A percentile compares a stretch with the other conserved stretches of the same genome.
Conservation (phyloP, 139 green algal species). For the Zygnema cylindricum region DNA sequence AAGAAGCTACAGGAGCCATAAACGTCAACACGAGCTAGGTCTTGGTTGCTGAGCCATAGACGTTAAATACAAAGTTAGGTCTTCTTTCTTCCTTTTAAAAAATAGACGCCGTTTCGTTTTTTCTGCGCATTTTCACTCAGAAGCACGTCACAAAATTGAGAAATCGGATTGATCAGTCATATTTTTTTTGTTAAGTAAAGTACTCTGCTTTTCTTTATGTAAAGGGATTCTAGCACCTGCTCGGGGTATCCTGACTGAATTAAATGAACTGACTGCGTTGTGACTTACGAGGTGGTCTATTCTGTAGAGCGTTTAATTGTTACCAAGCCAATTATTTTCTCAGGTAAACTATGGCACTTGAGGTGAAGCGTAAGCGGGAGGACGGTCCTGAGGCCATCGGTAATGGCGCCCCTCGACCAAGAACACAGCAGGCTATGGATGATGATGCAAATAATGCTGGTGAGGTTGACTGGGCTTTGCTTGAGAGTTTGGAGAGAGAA, state of each 20-base stretch:
- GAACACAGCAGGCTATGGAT: not conserved
- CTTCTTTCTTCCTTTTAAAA: too few relatives aligned
- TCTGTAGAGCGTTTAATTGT: not conserved
- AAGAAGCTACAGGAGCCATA: too few relatives aligned
- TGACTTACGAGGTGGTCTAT: too few relatives aligned
- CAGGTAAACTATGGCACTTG: not conserved
- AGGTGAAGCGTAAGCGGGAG: not conserved
- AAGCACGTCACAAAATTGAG: too few relatives aligned
- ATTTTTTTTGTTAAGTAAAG: too few relatives aligned
- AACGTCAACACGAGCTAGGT: too few relatives aligned
- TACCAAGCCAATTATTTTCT: not conserved
- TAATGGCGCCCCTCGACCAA: not conserved
- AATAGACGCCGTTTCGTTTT: too few relatives aligned
- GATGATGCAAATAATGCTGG: not conserved
- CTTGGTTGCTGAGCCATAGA: too few relatives aligned
- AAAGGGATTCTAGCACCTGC: not conserved
- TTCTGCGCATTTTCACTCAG: too few relatives aligned
- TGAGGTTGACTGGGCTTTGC: constrained; percentile 3
- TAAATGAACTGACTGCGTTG: not conserved
- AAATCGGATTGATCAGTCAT: too few relatives aligned
- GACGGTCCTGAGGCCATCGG: not conserved
- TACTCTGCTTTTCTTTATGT: too few relatives aligned
- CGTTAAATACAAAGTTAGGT: too few relatives aligned
- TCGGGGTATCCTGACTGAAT: not conserved
- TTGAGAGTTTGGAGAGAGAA: not conserved